These are phyloP conservation scores for Blepharisma undulans DNA, from an alignment of 169 alveolate genomes.

Conservation along the genomic window DNA sequence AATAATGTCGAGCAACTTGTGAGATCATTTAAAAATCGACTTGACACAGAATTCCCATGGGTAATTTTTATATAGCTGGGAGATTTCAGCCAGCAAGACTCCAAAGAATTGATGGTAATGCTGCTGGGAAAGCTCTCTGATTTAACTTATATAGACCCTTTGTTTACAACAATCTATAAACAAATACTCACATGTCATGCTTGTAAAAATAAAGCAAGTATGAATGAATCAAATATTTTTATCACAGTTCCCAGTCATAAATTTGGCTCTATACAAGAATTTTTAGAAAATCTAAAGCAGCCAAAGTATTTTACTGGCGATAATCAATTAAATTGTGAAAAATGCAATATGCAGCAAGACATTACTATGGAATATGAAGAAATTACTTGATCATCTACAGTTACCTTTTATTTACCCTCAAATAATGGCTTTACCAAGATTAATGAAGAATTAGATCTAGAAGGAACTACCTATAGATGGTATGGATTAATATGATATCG, in stretches of 20 bases:
- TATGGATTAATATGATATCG: too few relatives aligned
- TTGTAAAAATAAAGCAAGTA: not conserved
- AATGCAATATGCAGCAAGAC: not conserved
- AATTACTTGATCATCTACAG: too few relatives aligned
- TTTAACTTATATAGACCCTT: not conserved
- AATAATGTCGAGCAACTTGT: not conserved
- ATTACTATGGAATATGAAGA: too few relatives aligned
- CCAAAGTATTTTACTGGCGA: not conserved
- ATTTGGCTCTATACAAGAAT: not conserved
- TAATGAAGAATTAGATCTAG: too few relatives aligned
- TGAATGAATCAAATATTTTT: not conserved
- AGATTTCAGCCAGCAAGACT: not conserved
- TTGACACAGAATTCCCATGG: not conserved
- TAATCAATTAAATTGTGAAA: not conserved
- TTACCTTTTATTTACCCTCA: too few relatives aligned
- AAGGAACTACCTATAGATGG: too few relatives aligned
- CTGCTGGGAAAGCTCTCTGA: not conserved
- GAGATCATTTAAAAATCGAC: not conserved
- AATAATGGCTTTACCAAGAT: too few relatives aligned
- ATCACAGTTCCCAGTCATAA: not conserved
- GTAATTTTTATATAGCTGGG: not conserved
- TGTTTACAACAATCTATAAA: not conserved
- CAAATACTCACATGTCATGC: not conserved
- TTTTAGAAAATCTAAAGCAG: not conserved
- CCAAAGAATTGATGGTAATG: not conserved